Conservation (phyloP, 2,329 filamentous ascomycete species). For the Fusarium verticillioides region DNA sequence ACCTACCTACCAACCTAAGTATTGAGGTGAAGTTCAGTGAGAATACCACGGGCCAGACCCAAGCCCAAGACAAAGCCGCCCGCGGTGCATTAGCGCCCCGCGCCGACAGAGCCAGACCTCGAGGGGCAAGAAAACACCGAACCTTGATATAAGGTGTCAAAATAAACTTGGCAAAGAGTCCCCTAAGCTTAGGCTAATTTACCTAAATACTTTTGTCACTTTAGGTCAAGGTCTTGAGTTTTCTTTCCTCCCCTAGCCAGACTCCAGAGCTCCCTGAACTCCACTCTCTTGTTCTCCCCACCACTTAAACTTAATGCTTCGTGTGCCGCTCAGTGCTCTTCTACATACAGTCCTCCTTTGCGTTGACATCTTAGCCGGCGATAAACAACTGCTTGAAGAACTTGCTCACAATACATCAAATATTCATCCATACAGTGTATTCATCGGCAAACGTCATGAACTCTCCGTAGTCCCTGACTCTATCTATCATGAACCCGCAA, state of each 20-base stretch:
- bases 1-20: neutral
- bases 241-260: neutral
- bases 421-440: neutral
- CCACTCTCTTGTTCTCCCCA: slow-evolving; percentile 3
- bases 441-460: neutral
- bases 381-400: neutral
- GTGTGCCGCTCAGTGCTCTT: neutral
- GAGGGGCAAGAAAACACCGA: too few species aligned
- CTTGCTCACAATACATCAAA: neutral
- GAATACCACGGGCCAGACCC: slow-evolving; percentile 21
- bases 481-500: neutral
- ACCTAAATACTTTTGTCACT: too few species aligned
- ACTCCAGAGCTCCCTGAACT: slow-evolving; percentile 15
- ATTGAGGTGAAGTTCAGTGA: slow-evolving; percentile 29
- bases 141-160: too few species aligned
- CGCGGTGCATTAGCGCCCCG: slow-evolving; percentile 42
- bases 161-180: too few species aligned
- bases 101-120: neutral
- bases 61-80: slow-evolving; percentile 32
- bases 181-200: too few species aligned
- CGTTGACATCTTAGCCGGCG: neutral
- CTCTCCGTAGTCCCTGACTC: too few species aligned
- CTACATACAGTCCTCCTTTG: neutral
- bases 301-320: slow-evolving; percentile 10
- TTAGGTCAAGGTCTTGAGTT: too few species aligned